Evolutionary conservation across 345 rosid genomes (phyloP).

Genomic region (Aegle marmelos): DNA sequence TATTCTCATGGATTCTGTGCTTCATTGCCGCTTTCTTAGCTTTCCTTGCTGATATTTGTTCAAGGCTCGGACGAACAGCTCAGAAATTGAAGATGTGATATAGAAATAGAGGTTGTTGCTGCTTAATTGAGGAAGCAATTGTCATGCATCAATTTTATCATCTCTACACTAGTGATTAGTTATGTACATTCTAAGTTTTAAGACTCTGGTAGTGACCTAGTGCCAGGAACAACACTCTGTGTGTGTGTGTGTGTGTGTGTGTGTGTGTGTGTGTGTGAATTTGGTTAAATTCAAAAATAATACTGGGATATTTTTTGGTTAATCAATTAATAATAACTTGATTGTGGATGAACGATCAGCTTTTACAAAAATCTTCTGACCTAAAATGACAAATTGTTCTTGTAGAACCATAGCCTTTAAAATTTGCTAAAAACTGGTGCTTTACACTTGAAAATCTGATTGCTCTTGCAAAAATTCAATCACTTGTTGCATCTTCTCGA

Average conservation of each 20-base stretch:
- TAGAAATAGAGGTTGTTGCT: neutral
- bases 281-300: no score
- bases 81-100: slow-evolving; percentile 11
- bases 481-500: neutral
- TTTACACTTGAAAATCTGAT: neutral
- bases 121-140: no score
- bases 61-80: slow-evolving; percentile 32
- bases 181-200: no score
- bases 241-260: no score
- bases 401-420: neutral
- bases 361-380: neutral
- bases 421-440: neutral
- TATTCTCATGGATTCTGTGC: slow-evolving; percentile 34
- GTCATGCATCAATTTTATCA: no score
- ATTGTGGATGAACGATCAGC: neutral
- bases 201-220: no score
- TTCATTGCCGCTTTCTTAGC: slow-evolving; percentile 34
- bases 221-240: no score
- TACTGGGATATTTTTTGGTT: no score
- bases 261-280: no score
- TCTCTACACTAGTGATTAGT: no score
- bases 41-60: slow-evolving; percentile 42
- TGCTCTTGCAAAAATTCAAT: neutral
- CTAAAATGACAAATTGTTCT: neutral
- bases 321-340: no score